Evolutionary conservation across 2,329 filamentous ascomycete species (phyloP), one percentile per base, ranked within the genome.

Genomic region (Rhinocladiella similis): DNA sequence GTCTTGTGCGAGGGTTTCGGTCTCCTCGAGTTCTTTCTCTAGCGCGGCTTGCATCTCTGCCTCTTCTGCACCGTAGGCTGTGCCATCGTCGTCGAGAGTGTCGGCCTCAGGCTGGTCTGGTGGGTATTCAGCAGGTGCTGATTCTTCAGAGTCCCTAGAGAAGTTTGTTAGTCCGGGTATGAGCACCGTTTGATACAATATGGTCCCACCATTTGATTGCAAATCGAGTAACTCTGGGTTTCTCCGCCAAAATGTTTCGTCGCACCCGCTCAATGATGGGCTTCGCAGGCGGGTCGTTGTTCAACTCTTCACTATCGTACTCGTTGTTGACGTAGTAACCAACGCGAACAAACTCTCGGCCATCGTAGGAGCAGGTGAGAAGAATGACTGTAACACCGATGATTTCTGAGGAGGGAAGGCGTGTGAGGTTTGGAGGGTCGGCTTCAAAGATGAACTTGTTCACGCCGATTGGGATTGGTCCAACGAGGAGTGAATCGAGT

Each of bases 321-420:
- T 99, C 95, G 69, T 99, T 99, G 82, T 97, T 99, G 69, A 99
- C 94, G 67, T 99, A 99, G 83, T 99, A 99, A 61, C 94, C 94
- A 41, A 99, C 93, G 64, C 94, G 91, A 38, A 99, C 91, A 68
- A 99, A 99, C 74, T 99, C 94, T 69, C 94, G 86, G 52, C 89
- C 89, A 69, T 99, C 94, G 77, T 99, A 99, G 73, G 91, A 89
- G 77, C 94, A 97, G 56, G 91, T 96, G 64, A 99, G 83, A 54
- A 99, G 87, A 67, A 99, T 91, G 68, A 99, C 94, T 3, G 94
- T 99, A 49, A 99, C 95, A 59, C 94, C 94, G 45, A 99, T 84
- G 67, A 99, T 92, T 76, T 99, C 95, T 66, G 90, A 91, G 66
- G 92, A 88, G 54, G 94, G 94, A 68, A 99, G 97, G 73, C 90